Evolutionary conservation across 2,329 filamentous ascomycete genomes (phyloP).

Genomic region (Pseudogymnoascus sp.): DNA sequence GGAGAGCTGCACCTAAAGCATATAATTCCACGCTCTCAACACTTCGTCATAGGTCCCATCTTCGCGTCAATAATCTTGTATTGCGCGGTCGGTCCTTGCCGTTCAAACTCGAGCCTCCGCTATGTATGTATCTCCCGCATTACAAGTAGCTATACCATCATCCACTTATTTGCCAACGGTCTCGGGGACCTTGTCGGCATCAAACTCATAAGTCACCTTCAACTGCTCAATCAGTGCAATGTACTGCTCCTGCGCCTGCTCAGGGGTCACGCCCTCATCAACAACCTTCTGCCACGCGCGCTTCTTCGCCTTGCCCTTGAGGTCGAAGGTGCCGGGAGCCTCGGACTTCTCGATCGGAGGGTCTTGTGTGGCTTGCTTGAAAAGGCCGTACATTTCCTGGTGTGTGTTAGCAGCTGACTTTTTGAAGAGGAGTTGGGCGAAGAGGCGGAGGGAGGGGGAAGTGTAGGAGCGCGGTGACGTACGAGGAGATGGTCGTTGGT

Average conservation of each 20-base stretch:
- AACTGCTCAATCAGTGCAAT: conserved; percentile 62
- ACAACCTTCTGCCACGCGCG: conserved; percentile 64
- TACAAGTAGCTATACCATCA: neutral
- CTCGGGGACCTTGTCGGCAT: conserved; percentile 55
- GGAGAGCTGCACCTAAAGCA: neutral
- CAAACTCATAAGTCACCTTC: conserved; percentile 61
- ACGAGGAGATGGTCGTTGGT: conserved; percentile 52
- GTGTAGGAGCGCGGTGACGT: neutral
- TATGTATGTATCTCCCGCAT: neutral
- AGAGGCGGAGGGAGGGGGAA: too few relatives aligned
- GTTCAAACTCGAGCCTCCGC: neutral
- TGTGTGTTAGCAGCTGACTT: neutral
- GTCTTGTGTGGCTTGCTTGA: conserved; percentile 36
- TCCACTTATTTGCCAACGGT: conserved; percentile 32
- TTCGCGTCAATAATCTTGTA: neutral
- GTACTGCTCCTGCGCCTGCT: conserved; percentile 69
- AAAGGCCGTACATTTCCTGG: conserved; percentile 36
- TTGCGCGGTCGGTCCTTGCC: neutral
- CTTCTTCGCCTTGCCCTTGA: conserved; percentile 75
- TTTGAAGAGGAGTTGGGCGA: too few relatives aligned
- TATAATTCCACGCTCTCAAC: neutral
- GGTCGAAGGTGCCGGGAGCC: conserved; percentile 59
- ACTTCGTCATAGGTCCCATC: neutral
- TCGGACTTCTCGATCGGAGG: conserved; percentile 31
- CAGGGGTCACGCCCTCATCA: conserved; percentile 50